Conservation (phyloP, 2,329 filamentous ascomycete genomes). For the Aureobasidium pullulans region DNA sequence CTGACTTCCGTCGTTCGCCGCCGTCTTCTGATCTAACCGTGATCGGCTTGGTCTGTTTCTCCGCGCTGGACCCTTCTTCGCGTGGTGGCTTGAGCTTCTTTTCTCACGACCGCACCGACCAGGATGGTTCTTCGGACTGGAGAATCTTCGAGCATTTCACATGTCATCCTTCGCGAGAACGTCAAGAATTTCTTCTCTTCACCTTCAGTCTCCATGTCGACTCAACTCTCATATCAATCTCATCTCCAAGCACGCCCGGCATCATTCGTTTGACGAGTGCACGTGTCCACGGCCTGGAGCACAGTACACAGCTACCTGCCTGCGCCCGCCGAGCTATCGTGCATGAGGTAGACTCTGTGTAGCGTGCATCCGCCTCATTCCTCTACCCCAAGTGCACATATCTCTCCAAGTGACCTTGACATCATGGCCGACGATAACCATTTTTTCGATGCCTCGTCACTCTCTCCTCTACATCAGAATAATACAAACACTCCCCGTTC, state of each 20-base stretch:
- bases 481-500: not conserved
- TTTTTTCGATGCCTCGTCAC: not conserved
- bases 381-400: not conserved
- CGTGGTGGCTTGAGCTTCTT: constrained; percentile 7
- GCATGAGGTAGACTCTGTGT: constrained; percentile 12
- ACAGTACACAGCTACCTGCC: not conserved
- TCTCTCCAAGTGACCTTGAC: constrained; percentile 3
- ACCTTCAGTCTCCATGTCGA: not conserved
- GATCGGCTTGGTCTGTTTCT: not conserved
- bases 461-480: not conserved
- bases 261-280: not conserved
- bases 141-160: not conserved
- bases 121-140: not conserved
- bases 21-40: not conserved
- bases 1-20: not conserved
- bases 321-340: constrained; percentile 2
- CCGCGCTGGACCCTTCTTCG: not conserved
- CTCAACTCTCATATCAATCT: not conserved
- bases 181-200: no score
- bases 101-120: not conserved
- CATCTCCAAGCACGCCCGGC: not conserved
- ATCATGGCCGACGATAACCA: constrained; percentile 13
- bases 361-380: constrained; percentile 10
- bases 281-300: not conserved
- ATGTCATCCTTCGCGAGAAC: not conserved